phyloP scores from a whole-genome alignment of 2,329 filamentous ascomycete genomes.

The Arthrobotrys megalospora region DNA sequence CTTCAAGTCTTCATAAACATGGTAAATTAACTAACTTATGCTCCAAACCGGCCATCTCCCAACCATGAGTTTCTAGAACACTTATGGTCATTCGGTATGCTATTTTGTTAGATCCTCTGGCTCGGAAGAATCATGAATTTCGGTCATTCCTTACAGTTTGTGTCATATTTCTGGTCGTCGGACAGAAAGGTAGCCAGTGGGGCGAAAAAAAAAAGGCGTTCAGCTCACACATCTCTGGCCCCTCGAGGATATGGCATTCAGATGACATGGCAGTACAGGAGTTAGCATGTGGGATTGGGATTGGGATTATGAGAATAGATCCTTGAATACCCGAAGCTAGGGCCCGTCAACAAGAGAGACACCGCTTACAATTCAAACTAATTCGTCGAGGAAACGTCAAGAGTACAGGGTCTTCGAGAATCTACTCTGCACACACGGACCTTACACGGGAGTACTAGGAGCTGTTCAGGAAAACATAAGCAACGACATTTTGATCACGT shows the following conservation, averaged over 20 bases:
- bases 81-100: background rate
- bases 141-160: slow-evolving; percentile 11
- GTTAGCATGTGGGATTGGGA: slow-evolving; percentile 17
- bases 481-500: slow-evolving; percentile 10
- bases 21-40: background rate
- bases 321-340: slow-evolving; percentile 21
- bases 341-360: background rate
- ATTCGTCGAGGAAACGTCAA: slow-evolving; percentile 6
- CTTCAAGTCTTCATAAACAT: background rate
- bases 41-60: background rate
- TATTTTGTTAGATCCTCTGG: background rate
- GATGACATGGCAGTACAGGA: slow-evolving; percentile 15
- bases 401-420: slow-evolving; percentile 10
- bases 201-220: background rate
- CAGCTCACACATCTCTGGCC: slow-evolving; percentile 10
- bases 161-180: slow-evolving; percentile 1
- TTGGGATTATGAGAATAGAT: background rate
- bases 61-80: slow-evolving; percentile 8
- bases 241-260: background rate
- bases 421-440: slow-evolving; percentile 3
- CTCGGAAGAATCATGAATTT: slow-evolving; percentile 22
- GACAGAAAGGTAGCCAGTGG: background rate
- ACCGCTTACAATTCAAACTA: slow-evolving; percentile 2
- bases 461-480: background rate
- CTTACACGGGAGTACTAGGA: slow-evolving; percentile 5